A percentile compares a stretch with the other conserved stretches of the same genome.
Evolutionary conservation across 768 basidiomycete species (phyloP).

Genomic region (Hypholoma sublateritium): DNA sequence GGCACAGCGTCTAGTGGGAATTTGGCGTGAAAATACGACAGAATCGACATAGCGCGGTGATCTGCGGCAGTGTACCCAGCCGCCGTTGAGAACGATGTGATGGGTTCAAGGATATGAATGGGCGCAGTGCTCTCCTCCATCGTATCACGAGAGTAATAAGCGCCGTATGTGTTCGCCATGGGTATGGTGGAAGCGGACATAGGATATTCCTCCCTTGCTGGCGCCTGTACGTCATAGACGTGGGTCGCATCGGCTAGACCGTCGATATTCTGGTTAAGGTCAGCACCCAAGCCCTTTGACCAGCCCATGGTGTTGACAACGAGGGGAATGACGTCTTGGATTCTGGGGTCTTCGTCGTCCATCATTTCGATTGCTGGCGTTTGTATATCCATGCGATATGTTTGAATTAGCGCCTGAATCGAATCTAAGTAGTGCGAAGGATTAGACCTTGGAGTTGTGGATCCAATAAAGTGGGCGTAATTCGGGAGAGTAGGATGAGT

Average conservation of each 20-base stretch:
- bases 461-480: conserved; percentile 80
- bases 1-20: conserved; percentile 22
- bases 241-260: conserved; percentile 58
- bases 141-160: conserved; percentile 11
- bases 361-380: conserved; percentile 31
- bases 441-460: conserved; percentile 71
- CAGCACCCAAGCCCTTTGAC: conserved; percentile 90
- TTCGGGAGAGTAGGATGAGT: conserved; percentile 76
- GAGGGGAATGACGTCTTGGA: conserved; percentile 68
- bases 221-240: conserved; percentile 50
- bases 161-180: conserved; percentile 1
- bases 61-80: conserved; percentile 59
- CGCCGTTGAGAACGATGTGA: conserved; percentile 41
- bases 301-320: conserved; percentile 98
- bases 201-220: conserved; percentile 24
- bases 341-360: conserved; percentile 34
- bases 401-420: conserved; percentile 63
- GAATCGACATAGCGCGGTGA: conserved; percentile 62
- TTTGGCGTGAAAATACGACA: conserved; percentile 77
- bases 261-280: conserved; percentile 72
- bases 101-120: conserved; percentile 48
- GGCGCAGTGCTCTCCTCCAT: conserved; percentile 10
- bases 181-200: conserved; percentile 1
- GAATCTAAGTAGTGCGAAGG: conserved; percentile 76
- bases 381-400: conserved; percentile 70